Base-by-base conservation (phyloP, 2,329 filamentous ascomycete species). In the Pyrenophora seminiperda region DNA sequence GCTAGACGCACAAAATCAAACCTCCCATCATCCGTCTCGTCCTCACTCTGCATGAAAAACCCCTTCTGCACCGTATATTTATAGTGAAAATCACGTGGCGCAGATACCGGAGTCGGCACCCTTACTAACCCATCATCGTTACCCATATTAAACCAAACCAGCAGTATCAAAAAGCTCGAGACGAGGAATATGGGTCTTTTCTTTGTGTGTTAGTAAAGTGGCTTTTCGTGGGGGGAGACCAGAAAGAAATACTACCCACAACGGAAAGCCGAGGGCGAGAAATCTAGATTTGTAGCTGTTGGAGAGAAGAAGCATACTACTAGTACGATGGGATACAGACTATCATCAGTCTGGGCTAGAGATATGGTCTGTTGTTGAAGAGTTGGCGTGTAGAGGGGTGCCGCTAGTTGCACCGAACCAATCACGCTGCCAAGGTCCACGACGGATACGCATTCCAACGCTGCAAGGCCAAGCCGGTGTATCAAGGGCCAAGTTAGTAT, bases 1-100 rank as follows among this genome's bases (percentile, higher is more conserved):
- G n/a, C n/a, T n/a, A n/a, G n/a, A 53, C 62, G 41, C 65, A 88
- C 85, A 63, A 88, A 88, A 70, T 88, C 83, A 68, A 88, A 89
- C 1, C 68, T 78, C 1, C 61, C 69, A 2, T 83, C 72, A 51
- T 83, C 74, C 0, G 85, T 88, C 3, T 73, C 66, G 0, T 77
- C 66, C 24, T 86, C 79, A 58, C 86, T 84, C 61, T 89, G 86
- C 37, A 83, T 68, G 57, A 89, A 89, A 66, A 82, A 84, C 0
- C 84, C 86, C 5, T 76, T 75, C 0, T 87, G 76, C 0, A 83
- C 80, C 0, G 79, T 80, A 64, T 85, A 88, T 42, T 81, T 78
- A 63, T 84, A 81, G 52, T 81, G 77, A 18, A 59, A 66, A 14
- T 56, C 47, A 15, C 27, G 44, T 5, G 49, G 47, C 20, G 44